A percentile compares a stretch with the other conserved stretches of the same genome.
These are phyloP conservation scores for Phytophthora litchii DNA, from an alignment of 352 stramenopile species.

Conservation along the genomic window DNA sequence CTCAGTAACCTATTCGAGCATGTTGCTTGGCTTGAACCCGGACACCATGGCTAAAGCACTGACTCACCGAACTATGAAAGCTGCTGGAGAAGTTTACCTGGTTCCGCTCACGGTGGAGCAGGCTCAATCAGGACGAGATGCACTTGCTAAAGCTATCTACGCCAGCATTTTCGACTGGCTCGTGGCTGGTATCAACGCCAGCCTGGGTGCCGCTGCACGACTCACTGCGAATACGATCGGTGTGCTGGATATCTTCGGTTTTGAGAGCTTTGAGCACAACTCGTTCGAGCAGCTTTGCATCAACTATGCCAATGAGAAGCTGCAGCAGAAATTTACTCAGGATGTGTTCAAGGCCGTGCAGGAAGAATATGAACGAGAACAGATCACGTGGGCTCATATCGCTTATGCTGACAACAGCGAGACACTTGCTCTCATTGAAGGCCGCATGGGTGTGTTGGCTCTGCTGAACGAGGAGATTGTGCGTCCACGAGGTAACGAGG, in stretches of 20 bases:
- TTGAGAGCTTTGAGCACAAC: slow-evolving; percentile 89
- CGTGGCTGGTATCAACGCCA: slow-evolving; percentile 90
- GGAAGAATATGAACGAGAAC: slow-evolving; percentile 66
- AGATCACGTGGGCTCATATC: slow-evolving; percentile 85
- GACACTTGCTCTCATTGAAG: slow-evolving; percentile 78
- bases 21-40: slow-evolving; percentile 55
- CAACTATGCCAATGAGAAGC: slow-evolving; percentile 96
- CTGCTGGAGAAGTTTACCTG: slow-evolving; percentile 68
- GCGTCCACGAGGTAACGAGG: slow-evolving; percentile 71
- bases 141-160: slow-evolving; percentile 95
- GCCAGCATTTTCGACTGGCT: slow-evolving; percentile 96
- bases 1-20: slow-evolving; percentile 48
- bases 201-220: slow-evolving; percentile 36
- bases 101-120: slow-evolving; percentile 70
- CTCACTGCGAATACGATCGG: slow-evolving; percentile 60
- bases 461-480: slow-evolving; percentile 91
- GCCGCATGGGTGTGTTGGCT: slow-evolving; percentile 73
- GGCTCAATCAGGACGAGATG: slow-evolving; percentile 87
- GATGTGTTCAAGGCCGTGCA: slow-evolving; percentile 72
- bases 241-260: slow-evolving; percentile 92
- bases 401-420: slow-evolving; percentile 83
- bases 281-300: slow-evolving; percentile 96
- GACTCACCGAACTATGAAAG: slow-evolving; percentile 72
- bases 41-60: slow-evolving; percentile 63
- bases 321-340: slow-evolving; percentile 89